Percentiles rank a stretch among this genome's conserved stretches.
phyloP scores from a whole-genome alignment of 2,329 filamentous ascomycete genomes.

The Beauveria medogensis region DNA sequence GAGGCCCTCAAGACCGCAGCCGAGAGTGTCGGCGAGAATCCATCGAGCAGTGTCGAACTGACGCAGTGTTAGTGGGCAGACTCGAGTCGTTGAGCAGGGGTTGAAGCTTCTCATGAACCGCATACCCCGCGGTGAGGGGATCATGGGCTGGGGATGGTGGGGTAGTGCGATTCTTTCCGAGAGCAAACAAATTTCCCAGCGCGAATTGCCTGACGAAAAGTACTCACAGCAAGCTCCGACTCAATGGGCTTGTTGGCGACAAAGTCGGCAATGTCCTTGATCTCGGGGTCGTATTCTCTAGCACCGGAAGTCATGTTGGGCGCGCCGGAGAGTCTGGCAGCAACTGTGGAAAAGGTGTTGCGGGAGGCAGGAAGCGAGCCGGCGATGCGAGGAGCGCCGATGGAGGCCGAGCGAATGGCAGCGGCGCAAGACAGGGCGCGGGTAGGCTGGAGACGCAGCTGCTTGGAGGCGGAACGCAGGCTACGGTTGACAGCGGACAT shows the following conservation, averaged over 20 bases:
- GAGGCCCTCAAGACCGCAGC: slow-evolving; percentile 91
- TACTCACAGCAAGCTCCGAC: slow-evolving; percentile 82
- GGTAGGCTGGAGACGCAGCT: slow-evolving; percentile 39
- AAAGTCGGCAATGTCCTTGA: slow-evolving; percentile 90
- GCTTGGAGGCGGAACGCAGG: slow-evolving; percentile 46
- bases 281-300: slow-evolving; percentile 78
- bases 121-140: background rate
- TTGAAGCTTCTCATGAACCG: background rate
- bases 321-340: slow-evolving; percentile 38
- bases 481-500: slow-evolving; percentile 50
- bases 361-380: slow-evolving; percentile 26
- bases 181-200: background rate
- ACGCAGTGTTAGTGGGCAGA: background rate
- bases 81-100: slow-evolving; percentile 10
- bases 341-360: slow-evolving; percentile 42
- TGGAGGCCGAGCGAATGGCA: slow-evolving; percentile 22
- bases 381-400: slow-evolving; percentile 24
- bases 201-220: too few species aligned
- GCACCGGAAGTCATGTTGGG: slow-evolving; percentile 41
- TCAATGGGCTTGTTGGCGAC: slow-evolving; percentile 86
- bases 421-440: slow-evolving; percentile 28
- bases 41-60: slow-evolving; percentile 93
- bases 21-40: slow-evolving; percentile 93
- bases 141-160: slow-evolving; percentile 13
- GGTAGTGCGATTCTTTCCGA: background rate